These are phyloP conservation scores for Clavispora vitiphila DNA, from an alignment of 805 yeast genomes.

Conservation along the genomic window DNA sequence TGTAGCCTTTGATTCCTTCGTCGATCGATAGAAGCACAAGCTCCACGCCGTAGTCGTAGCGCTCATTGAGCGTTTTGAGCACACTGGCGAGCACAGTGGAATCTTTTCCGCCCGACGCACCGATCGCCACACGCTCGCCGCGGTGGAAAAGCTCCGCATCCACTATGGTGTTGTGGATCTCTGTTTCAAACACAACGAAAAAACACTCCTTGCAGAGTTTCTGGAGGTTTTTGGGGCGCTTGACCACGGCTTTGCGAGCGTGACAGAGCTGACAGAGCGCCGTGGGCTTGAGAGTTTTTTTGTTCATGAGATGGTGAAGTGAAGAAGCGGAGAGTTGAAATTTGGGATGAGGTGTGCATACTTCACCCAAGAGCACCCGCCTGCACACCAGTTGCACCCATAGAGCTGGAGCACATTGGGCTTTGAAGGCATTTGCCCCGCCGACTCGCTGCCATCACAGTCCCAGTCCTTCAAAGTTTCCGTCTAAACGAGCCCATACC, in stretches of 20 bases:
- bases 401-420: too few species aligned
- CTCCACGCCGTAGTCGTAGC: constrained; percentile 83
- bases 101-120: constrained; percentile 99
- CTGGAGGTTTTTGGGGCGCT: constrained; percentile 87
- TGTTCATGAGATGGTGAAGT: not conserved
- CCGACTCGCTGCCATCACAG: too few species aligned
- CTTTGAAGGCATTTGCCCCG: too few species aligned
- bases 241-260: constrained; percentile 76
- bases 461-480: too few species aligned
- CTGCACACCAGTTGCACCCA: too few species aligned
- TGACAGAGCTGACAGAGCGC: constrained; percentile 80
- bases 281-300: constrained; percentile 26
- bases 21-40: constrained; percentile 83
- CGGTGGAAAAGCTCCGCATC: constrained; percentile 61
- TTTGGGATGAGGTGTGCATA: constrained; percentile 1
- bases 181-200: constrained; percentile 87
- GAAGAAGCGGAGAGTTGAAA: not conserved
- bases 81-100: constrained; percentile 92
- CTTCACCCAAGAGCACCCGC: too few species aligned
- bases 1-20: constrained; percentile 94
- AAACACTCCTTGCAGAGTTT: constrained; percentile 90
- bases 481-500: too few species aligned
- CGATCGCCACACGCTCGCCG: constrained; percentile 92
- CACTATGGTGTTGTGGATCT: constrained; percentile 84
- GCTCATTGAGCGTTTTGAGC: constrained; percentile 78